phyloP scores from a whole-genome alignment of 1,284 basidiomycete genomes.

The Apiotrichum gamsii region DNA sequence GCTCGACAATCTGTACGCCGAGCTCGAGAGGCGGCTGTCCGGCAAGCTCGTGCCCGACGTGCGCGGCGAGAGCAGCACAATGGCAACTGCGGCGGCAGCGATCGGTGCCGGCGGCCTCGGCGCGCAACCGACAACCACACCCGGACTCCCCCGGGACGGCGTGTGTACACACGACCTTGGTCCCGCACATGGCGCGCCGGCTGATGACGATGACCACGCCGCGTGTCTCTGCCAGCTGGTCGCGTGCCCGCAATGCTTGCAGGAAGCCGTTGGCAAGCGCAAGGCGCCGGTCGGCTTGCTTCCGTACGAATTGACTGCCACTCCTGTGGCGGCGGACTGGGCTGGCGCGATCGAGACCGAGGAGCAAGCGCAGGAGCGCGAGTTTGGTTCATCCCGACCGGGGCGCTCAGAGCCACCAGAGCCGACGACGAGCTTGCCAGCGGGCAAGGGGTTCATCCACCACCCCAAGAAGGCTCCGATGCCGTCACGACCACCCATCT shows the following conservation, averaged over 20 bases:
- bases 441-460: conserved; percentile 37
- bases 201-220: conserved; percentile 33
- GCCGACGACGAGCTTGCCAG: conserved; percentile 16
- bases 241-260: conserved; percentile 35
- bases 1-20: conserved; percentile 38
- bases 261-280: conserved; percentile 22
- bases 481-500: conserved; percentile 21
- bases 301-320: conserved; percentile 26
- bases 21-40: conserved; percentile 39
- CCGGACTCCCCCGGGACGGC: conserved; percentile 14
- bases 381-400: background rate
- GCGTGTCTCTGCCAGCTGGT: conserved; percentile 40
- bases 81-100: conserved; percentile 12
- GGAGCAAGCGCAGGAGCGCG: conserved; percentile 23
- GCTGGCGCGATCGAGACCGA: conserved; percentile 31
- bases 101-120: conserved; percentile 19
- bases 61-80: conserved; percentile 14
- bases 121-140: conserved; percentile 12
- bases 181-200: conserved; percentile 12
- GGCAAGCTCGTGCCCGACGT: conserved; percentile 15
- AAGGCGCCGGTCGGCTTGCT: conserved; percentile 33
- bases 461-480: conserved; percentile 21
- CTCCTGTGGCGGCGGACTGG: conserved; percentile 28
- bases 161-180: conserved; percentile 21
- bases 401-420: background rate